phyloP scores from a whole-genome alignment of 2,329 filamentous ascomycete genomes.

The Cytospora chrysosperma region DNA sequence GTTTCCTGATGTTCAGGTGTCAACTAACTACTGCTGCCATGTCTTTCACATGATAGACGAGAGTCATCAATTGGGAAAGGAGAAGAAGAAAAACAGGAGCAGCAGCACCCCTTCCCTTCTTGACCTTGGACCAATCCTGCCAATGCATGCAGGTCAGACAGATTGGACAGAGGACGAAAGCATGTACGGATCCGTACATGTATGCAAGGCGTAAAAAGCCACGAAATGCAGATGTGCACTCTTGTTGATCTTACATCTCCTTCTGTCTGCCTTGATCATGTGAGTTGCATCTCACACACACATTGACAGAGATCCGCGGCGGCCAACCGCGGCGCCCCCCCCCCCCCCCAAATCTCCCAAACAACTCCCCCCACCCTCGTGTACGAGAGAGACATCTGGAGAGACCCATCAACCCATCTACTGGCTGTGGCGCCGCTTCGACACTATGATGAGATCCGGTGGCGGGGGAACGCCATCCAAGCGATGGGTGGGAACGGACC shows the following conservation, averaged over 20 bases:
- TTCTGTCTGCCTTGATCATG: neutral
- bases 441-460: neutral
- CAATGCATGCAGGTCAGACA: neutral
- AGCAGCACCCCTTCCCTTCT: neutral
- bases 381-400: neutral
- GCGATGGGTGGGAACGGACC: too few species aligned
- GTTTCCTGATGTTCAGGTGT: neutral
- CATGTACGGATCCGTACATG: neutral
- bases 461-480: neutral
- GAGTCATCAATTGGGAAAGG: neutral
- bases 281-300: neutral
- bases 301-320: neutral
- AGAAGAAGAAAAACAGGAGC: neutral
- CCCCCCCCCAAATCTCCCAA: too few species aligned
- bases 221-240: neutral
- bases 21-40: neutral
- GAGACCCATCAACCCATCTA: neutral
- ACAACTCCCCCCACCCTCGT: too few species aligned
- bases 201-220: neutral
- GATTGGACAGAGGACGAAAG: neutral
- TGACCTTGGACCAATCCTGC: neutral
- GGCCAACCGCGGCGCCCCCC: too few species aligned
- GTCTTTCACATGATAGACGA: neutral
- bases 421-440: too few species aligned
- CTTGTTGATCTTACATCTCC: neutral